phyloP scores from a whole-genome alignment of 768 basidiomycete species.

The Paxillus rubicundulus region DNA sequence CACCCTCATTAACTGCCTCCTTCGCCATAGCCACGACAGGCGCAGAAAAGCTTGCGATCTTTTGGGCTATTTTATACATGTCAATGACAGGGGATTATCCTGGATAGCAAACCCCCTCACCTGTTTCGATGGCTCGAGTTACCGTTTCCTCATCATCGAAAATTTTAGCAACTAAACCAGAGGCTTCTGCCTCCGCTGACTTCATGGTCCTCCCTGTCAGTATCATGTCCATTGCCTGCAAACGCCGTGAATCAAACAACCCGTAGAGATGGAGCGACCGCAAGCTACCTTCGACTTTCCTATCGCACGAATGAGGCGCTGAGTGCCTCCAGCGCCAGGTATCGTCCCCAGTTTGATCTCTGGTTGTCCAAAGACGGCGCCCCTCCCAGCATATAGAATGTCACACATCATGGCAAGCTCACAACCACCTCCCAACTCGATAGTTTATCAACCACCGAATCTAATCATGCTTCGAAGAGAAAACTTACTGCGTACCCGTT shows the following conservation, averaged over 20 bases:
- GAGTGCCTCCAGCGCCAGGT: constrained; percentile 91
- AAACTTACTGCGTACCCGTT: constrained; percentile 81
- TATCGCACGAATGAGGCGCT: constrained; percentile 78
- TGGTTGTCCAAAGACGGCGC: constrained; percentile 90
- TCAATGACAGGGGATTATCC: not conserved
- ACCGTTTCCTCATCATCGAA: constrained; percentile 40
- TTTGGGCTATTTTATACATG: constrained; percentile 13
- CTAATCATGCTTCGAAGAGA: not conserved
- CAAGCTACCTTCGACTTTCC: constrained; percentile 64
- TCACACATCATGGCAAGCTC: constrained; percentile 97
- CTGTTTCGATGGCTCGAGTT: constrained; percentile 41
- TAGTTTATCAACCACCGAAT: no score
- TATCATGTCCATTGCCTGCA: constrained; percentile 55
- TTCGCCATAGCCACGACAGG: constrained; percentile 41
- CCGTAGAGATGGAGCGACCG: not conserved
- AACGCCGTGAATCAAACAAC: not conserved
- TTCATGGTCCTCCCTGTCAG: constrained; percentile 47
- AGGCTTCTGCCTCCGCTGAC: constrained; percentile 44
- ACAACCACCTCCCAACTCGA: constrained; percentile 93
- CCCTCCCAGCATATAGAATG: constrained; percentile 85
- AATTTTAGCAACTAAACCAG: constrained; percentile 48
- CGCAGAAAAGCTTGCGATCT: constrained; percentile 32
- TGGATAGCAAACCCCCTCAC: constrained; percentile 11
- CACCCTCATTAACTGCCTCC: constrained; percentile 50
- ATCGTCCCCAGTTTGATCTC: constrained; percentile 95